phyloP scores from a whole-genome alignment of 495 filamentous ascomycete species.

The Clavariopsis aquatica region DNA sequence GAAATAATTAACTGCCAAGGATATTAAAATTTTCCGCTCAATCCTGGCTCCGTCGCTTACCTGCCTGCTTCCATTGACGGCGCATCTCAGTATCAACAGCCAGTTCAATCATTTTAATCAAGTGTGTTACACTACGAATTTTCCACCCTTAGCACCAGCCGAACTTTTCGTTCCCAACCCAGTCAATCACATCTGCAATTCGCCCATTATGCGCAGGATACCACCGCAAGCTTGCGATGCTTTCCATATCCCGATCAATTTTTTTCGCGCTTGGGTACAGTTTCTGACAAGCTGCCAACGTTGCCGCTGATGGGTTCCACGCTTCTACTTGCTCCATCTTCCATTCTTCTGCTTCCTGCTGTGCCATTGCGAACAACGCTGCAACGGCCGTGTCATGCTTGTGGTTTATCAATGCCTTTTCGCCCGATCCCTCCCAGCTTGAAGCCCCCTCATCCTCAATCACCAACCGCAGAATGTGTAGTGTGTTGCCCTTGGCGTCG shows the following conservation, averaged over 20 bases:
- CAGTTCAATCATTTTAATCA: too few relatives aligned
- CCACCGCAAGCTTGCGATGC: conserved; percentile 67
- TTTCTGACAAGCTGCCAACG: conserved; percentile 60
- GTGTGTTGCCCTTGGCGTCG: conserved; percentile 60
- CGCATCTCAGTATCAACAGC: too few relatives aligned
- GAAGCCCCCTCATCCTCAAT: conserved; percentile 58
- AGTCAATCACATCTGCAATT: conserved; percentile 65
- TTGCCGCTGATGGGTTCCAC: conserved; percentile 64
- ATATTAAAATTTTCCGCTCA: background rate
- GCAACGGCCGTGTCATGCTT: conserved; percentile 48
- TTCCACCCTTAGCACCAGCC: conserved; percentile 72
- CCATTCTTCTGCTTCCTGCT: conserved; percentile 59
- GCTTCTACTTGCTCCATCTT: conserved; percentile 60
- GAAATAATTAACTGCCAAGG: background rate
- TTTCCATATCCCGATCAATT: conserved; percentile 62
- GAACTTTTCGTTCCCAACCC: conserved; percentile 91
- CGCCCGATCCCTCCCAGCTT: conserved; percentile 26
- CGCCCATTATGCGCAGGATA: conserved; percentile 50
- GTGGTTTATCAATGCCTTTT: conserved; percentile 1
- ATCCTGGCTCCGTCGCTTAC: background rate
- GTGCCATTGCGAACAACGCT: conserved; percentile 56
- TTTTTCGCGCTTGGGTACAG: conserved; percentile 53
- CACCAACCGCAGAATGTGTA: conserved; percentile 78
- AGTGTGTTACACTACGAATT: too few relatives aligned
- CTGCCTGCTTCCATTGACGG: too few relatives aligned